Evolutionary conservation across 2,329 filamentous ascomycete genomes (phyloP).

Genomic region (Verticillium klebahnii): DNA sequence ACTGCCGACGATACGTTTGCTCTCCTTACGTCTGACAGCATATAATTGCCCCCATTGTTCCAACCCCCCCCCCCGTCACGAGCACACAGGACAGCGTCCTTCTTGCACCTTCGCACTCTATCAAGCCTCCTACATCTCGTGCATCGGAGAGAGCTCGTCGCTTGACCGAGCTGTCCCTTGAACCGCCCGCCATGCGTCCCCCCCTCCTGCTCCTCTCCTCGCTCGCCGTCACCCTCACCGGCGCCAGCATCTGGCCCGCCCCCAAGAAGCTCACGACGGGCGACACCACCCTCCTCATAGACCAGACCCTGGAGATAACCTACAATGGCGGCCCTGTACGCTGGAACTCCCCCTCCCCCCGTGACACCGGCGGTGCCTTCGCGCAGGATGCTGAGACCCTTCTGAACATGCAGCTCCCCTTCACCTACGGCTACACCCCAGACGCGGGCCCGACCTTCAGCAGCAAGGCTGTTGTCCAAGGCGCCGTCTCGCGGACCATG

Average conservation of each 20-base stretch:
- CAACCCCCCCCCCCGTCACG: no score
- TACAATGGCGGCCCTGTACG: conserved; percentile 57
- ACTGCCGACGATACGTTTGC: not conserved
- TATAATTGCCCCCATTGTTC: not conserved
- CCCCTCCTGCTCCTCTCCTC: not conserved
- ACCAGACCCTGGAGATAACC: conserved; percentile 44
- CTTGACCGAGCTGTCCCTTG: not conserved
- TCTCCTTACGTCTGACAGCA: not conserved
- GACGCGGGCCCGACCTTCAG: conserved; percentile 30
- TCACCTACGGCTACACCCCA: conserved; percentile 39
- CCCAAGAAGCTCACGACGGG: conserved; percentile 48
- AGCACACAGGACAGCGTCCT: not conserved
- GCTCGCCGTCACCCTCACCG: not conserved
- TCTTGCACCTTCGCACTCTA: not conserved
- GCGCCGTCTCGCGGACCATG: conserved; percentile 54
- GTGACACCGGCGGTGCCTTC: conserved; percentile 8
- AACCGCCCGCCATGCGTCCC: not conserved
- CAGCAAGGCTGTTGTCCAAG: conserved; percentile 51
- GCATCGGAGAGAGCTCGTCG: not conserved
- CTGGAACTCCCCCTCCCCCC: conserved; percentile 26
- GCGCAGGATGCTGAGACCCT: conserved; percentile 26
- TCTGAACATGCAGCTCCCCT: conserved; percentile 39
- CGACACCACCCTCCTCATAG: conserved; percentile 48
- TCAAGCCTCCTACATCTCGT: not conserved
- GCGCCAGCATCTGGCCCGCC: conserved; percentile 45